Conservation (phyloP, 495 filamentous ascomycete species). For the Aspergillus diversus region DNA sequence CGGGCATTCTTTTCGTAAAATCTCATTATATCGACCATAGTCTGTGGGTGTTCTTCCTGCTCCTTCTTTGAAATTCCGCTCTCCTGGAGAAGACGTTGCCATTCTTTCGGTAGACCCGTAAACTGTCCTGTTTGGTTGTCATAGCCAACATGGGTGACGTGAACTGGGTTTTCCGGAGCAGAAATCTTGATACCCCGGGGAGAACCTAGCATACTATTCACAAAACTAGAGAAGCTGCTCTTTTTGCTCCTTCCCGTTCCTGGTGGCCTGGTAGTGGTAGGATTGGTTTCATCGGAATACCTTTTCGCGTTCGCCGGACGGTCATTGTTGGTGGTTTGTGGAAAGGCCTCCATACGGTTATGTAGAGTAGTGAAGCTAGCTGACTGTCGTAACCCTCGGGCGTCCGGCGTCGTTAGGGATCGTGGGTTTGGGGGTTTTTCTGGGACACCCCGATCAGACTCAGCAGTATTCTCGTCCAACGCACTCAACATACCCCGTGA, state of each 20-base stretch:
- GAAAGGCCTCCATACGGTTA: conserved; percentile 61
- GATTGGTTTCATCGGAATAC: conserved; percentile 81
- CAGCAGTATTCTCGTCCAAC: conserved; percentile 60
- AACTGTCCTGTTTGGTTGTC: conserved; percentile 97
- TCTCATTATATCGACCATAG: conserved; percentile 89
- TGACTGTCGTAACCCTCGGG: conserved; percentile 72
- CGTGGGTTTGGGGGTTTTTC: conserved; percentile 54
- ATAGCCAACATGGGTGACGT: conserved; percentile 97
- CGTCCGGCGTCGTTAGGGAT: conserved; percentile 62
- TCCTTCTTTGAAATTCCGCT: conserved; percentile 96
- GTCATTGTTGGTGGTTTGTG: conserved; percentile 39
- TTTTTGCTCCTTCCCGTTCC: conserved; percentile 76
- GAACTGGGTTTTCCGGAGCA: conserved; percentile 93
- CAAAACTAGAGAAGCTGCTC: conserved; percentile 90
- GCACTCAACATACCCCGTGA: conserved; percentile 68
- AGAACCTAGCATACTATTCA: conserved; percentile 89
- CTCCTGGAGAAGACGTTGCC: conserved; percentile 93
- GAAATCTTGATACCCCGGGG: conserved; percentile 92
- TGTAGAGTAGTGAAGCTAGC: conserved; percentile 72
- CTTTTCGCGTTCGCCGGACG: conserved; percentile 66
- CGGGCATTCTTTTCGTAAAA: conserved; percentile 95
- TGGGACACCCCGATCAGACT: conserved; percentile 43
- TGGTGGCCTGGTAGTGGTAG: conserved; percentile 56
- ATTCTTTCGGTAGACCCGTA: conserved; percentile 95
- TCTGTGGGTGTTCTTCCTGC: conserved; percentile 92